Evolutionary conservation across 106 monocot genomes (phyloP).

Genomic region (Dendrobium officinale): DNA sequence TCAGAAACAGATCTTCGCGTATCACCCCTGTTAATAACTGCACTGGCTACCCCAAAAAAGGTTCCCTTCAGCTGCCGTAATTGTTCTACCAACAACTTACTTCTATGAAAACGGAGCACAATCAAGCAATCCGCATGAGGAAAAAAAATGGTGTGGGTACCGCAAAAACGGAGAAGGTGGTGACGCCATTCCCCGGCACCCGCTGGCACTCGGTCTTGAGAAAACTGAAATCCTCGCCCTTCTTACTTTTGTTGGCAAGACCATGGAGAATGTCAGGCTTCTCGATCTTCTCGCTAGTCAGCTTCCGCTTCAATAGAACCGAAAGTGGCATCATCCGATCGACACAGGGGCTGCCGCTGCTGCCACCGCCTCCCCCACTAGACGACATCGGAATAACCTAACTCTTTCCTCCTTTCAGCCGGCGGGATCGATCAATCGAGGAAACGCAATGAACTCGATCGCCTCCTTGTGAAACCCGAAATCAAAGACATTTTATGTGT

Average conservation of each 20-base stretch:
- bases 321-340: constrained; percentile 63
- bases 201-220: constrained; percentile 63
- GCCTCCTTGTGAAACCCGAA: background rate
- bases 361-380: constrained; percentile 8
- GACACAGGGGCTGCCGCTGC: constrained; percentile 5
- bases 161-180: constrained; percentile 73
- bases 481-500: constrained; percentile 2
- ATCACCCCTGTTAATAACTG: background rate
- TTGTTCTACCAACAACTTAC: background rate
- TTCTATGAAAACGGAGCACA: background rate
- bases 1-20: background rate
- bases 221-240: constrained; percentile 89
- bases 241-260: constrained; percentile 66
- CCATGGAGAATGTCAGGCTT: constrained; percentile 60
- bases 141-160: constrained; percentile 23
- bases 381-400: background rate
- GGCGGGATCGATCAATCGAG: constrained; percentile 1
- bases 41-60: background rate
- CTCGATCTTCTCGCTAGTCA: constrained; percentile 55
- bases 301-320: constrained; percentile 65
- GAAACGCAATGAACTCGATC: background rate
- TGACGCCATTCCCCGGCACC: constrained; percentile 30
- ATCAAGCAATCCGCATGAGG: background rate
- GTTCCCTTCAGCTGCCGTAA: background rate
- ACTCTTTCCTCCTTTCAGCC: background rate